These are phyloP conservation scores for Byssochlamys sp. DNA, from an alignment of 2,329 filamentous ascomycete genomes.

Conservation along the genomic window DNA sequence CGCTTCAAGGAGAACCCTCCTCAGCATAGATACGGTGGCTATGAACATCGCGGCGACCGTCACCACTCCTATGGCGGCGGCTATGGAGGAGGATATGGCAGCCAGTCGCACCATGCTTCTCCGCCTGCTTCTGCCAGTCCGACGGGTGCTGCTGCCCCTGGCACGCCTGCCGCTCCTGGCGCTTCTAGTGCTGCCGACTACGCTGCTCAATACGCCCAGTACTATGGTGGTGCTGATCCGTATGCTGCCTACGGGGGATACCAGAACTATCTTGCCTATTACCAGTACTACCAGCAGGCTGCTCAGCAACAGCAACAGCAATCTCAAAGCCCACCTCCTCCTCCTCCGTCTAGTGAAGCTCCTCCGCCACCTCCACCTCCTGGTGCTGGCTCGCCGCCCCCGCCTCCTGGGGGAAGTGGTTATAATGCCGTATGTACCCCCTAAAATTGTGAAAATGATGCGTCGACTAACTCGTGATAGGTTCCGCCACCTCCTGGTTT, in stretches of 20 bases:
- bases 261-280: slow-evolving; percentile 54
- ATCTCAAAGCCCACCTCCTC: slow-evolving; percentile 43
- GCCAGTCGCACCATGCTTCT: slow-evolving; percentile 32
- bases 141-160: slow-evolving; percentile 35
- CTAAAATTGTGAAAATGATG: not conserved
- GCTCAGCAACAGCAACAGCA: slow-evolving; percentile 39
- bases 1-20: slow-evolving; percentile 76
- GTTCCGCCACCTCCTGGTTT: slow-evolving; percentile 45
- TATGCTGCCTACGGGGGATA: slow-evolving; percentile 90
- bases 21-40: slow-evolving; percentile 51
- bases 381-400: slow-evolving; percentile 51
- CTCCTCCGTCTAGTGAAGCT: slow-evolving; percentile 48
- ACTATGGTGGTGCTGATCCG: slow-evolving; percentile 64
- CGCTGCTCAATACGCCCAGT: slow-evolving; percentile 71
- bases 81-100: slow-evolving; percentile 27
- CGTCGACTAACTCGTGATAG: slow-evolving; percentile 17
- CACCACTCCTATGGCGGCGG: slow-evolving; percentile 28
- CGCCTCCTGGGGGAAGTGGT: slow-evolving; percentile 42
- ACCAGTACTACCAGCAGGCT: slow-evolving; percentile 64
- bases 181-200: slow-evolving; percentile 51
- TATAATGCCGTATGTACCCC: slow-evolving; percentile 54
- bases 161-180: slow-evolving; percentile 14
- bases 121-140: slow-evolving; percentile 37
- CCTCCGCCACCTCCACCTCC: slow-evolving; percentile 54
- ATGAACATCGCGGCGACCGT: slow-evolving; percentile 45